Evolutionary conservation across 1,284 basidiomycete species (phyloP).

Genomic region (Afroboletus lepidellus): DNA sequence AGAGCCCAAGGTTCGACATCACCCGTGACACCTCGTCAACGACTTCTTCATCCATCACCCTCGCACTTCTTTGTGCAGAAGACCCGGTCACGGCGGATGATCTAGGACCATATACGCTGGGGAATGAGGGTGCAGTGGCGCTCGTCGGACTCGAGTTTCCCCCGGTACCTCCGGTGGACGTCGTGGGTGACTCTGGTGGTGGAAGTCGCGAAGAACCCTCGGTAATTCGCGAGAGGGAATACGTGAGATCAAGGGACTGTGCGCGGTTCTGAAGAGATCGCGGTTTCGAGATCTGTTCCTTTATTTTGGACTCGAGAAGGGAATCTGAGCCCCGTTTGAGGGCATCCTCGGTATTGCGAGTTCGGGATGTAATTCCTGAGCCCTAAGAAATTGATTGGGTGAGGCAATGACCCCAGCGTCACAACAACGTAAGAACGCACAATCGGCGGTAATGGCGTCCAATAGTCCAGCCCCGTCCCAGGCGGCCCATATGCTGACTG

Average conservation of each 20-base stretch:
- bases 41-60: slow-evolving; percentile 56
- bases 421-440: slow-evolving; percentile 42
- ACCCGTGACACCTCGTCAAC: slow-evolving; percentile 75
- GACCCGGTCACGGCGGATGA: slow-evolving; percentile 48
- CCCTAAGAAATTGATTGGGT: slow-evolving; percentile 42
- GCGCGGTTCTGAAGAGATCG: slow-evolving; percentile 76
- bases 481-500: slow-evolving; percentile 54
- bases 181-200: slow-evolving; percentile 74
- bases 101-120: slow-evolving; percentile 74
- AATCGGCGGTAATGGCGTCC: slow-evolving; percentile 75
- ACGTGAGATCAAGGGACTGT: slow-evolving; percentile 77
- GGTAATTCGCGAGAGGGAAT: slow-evolving; percentile 72
- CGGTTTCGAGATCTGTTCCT: slow-evolving; percentile 72
- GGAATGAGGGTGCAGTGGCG: slow-evolving; percentile 73
- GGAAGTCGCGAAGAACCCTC: slow-evolving; percentile 60
- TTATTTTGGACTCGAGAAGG: slow-evolving; percentile 81
- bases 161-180: slow-evolving; percentile 66
- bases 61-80: slow-evolving; percentile 46
- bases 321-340: slow-evolving; percentile 87
- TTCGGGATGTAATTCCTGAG: slow-evolving; percentile 61
- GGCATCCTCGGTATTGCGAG: slow-evolving; percentile 68
- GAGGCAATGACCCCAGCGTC: slow-evolving; percentile 22
- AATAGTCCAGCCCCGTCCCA: slow-evolving; percentile 54
- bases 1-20: slow-evolving; percentile 76
- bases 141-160: slow-evolving; percentile 73